A percentile compares a stretch with the other conserved stretches of the same genome.
Conservation (phyloP, 768 basidiomycete species). For the Mycena floridula region DNA sequence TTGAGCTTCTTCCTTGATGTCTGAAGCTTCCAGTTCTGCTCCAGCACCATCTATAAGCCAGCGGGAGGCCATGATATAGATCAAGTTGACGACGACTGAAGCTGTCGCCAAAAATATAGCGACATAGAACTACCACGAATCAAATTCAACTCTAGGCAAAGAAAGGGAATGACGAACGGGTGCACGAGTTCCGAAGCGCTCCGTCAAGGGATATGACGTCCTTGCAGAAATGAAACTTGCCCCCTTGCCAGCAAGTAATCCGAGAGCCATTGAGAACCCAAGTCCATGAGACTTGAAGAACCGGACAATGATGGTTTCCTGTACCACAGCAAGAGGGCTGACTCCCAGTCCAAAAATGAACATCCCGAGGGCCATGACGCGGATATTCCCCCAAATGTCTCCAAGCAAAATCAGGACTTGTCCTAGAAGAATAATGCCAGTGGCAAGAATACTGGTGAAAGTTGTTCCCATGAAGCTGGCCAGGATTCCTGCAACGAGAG, state of each 20-base stretch:
- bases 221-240: slow-evolving; percentile 72
- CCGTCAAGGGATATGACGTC: slow-evolving; percentile 71
- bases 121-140: slow-evolving; percentile 67
- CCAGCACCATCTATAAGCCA: slow-evolving; percentile 60
- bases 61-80: slow-evolving; percentile 58
- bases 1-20: slow-evolving; percentile 50
- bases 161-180: too few species aligned
- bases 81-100: slow-evolving; percentile 62
- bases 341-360: slow-evolving; percentile 78
- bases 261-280: slow-evolving; percentile 75
- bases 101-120: slow-evolving; percentile 57
- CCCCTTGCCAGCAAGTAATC: slow-evolving; percentile 75
- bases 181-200: slow-evolving; percentile 58
- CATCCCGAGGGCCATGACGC: slow-evolving; percentile 67
- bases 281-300: slow-evolving; percentile 75
- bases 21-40: slow-evolving; percentile 58
- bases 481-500: slow-evolving; percentile 69
- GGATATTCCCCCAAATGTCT: slow-evolving; percentile 54
- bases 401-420: slow-evolving; percentile 63
- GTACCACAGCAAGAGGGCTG: slow-evolving; percentile 76
- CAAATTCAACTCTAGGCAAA: too few species aligned
- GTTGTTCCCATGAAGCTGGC: slow-evolving; percentile 71
- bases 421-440: slow-evolving; percentile 63
- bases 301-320: slow-evolving; percentile 80
- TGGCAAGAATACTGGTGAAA: slow-evolving; percentile 64